Conservation (phyloP, 1,284 basidiomycete species). For the Schizophyllum amplum region DNA sequence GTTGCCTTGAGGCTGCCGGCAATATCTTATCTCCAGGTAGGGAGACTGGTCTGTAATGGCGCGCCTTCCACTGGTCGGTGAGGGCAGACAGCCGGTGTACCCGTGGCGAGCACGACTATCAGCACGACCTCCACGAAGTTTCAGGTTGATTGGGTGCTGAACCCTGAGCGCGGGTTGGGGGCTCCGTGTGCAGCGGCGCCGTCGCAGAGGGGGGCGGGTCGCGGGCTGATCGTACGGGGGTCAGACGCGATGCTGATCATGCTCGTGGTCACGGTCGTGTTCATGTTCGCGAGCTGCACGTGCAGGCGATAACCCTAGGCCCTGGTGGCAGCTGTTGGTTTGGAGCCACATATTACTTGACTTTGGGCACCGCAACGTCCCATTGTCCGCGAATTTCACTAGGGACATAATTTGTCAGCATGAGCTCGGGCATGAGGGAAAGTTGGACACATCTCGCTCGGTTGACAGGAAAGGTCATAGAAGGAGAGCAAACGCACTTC, state of each 20-base stretch:
- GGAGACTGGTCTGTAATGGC: neutral
- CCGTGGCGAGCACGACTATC: neutral
- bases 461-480: no score
- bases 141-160: neutral
- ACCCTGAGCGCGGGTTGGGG: no score
- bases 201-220: no score
- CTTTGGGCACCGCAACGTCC: conserved; percentile 56
- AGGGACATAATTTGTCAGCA: conserved; percentile 6
- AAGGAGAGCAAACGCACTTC: conserved; percentile 43
- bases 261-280: no score
- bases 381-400: conserved; percentile 53
- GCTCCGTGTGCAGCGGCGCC: no score
- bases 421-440: conserved; percentile 6
- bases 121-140: neutral
- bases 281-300: neutral
- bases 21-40: neutral
- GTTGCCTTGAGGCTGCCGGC: no score
- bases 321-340: neutral
- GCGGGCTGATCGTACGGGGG: no score
- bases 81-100: neutral
- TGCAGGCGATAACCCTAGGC: conserved; percentile 1
- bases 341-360: conserved; percentile 30
- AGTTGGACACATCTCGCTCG: conserved; percentile 2
- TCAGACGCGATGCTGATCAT: no score
- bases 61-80: neutral